Base-by-base conservation (phyloP, 2,329 filamentous ascomycete genomes). In the Alternaria viburni region DNA sequence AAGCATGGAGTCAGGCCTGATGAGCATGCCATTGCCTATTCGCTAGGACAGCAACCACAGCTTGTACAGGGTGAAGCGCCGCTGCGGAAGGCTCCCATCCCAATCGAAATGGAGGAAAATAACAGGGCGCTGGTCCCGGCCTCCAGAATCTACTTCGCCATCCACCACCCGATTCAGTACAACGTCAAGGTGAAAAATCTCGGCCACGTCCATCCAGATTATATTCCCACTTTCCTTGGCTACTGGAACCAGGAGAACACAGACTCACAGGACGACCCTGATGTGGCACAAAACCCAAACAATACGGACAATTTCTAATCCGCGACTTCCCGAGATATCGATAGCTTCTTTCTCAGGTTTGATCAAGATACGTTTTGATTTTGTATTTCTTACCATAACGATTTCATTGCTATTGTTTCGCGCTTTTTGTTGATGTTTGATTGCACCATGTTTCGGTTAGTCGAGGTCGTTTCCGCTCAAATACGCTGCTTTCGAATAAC, bases 141-240 rank as follows among this genome's bases (percentile, higher is more conserved):
- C 2, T 57, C 57, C 0, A 51, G 61, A 1, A 63, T 63, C 6
- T 63, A 30, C 44, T 63, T 59, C 17, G 61, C 50, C 4, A 60
- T 63, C 6, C 61, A 63, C 7, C 56, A 63, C 3, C 61, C 61
- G 0, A 55, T 63, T 3, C 56, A 60, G 6, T 56, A 59, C 13
- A 54, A 59, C 5, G 55, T 62, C 5, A 62, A 62, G 11, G 60
- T 61, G 0, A 57, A 61, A 23, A 5, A 54, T 2, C 1, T 62
- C 1, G 55, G 55, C 13, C 4, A 36, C 10, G 60, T 62, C 0
- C 21, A 54, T 6, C 11, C 28, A 0, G 43, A 49, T 3, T 26
- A 13, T 3, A 1, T 62, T 1, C 30, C 49, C 2, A 43, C 15
- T 1, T 32, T 62, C 8, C 36, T 59, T 6, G 60, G 60, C 1